Conservation (phyloP, 176 grass and related monocot genomes). For the Poa pratensis region DNA sequence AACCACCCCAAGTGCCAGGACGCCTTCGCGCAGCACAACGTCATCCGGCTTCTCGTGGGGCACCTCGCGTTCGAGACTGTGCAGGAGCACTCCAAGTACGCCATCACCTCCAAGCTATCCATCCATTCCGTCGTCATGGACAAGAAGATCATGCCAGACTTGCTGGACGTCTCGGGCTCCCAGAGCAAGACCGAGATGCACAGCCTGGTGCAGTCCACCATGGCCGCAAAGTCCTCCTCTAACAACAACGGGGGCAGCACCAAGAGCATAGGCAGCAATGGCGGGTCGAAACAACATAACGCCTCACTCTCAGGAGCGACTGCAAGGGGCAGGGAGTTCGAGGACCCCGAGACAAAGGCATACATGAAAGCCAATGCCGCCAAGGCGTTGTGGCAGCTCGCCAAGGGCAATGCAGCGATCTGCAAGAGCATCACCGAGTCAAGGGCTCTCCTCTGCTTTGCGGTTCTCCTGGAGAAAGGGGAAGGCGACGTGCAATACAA, state of each 20-base stretch:
- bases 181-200: slow-evolving; percentile 84
- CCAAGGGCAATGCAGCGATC: slow-evolving; percentile 77
- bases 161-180: slow-evolving; percentile 27
- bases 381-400: slow-evolving; percentile 86
- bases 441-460: slow-evolving; percentile 91
- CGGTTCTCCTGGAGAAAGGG: slow-evolving; percentile 85
- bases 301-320: slow-evolving; percentile 57
- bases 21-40: slow-evolving; percentile 79
- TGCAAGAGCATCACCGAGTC: slow-evolving; percentile 98
- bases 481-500: slow-evolving; percentile 78
- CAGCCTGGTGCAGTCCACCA: slow-evolving; percentile 75
- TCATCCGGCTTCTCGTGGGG: slow-evolving; percentile 71
- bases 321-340: slow-evolving; percentile 78
- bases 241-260: slow-evolving; percentile 13
- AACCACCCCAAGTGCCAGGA: slow-evolving; percentile 88
- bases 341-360: slow-evolving; percentile 82
- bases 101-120: slow-evolving; percentile 74
- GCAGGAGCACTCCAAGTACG: slow-evolving; percentile 94
- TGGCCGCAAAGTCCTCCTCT: slow-evolving; percentile 57
- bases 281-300: slow-evolving; percentile 55
- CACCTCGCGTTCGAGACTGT: slow-evolving; percentile 95
- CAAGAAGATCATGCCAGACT: slow-evolving; percentile 66
- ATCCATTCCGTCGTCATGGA: slow-evolving; percentile 87
- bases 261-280: slow-evolving; percentile 19
- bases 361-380: slow-evolving; percentile 95